These are phyloP conservation scores for Argentina anserina DNA, from an alignment of 306 rosid species.

Conservation along the genomic window DNA sequence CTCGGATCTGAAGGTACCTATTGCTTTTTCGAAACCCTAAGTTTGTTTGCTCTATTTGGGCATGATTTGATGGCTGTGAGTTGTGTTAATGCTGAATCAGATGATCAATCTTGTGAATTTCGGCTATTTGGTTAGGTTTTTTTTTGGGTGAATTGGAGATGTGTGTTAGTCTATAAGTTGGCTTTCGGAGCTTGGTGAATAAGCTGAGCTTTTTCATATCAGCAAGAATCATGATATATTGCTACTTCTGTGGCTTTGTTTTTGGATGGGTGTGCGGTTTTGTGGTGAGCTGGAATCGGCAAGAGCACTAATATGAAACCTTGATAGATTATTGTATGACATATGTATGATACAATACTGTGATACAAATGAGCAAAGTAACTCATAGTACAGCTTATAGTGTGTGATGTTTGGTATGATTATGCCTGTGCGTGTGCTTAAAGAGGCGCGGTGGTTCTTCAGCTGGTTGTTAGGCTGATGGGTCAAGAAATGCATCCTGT, in stretches of 20 bases:
- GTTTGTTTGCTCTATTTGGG: slow-evolving; percentile 3
- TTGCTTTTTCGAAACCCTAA: slow-evolving; percentile 34
- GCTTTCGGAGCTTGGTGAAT: background rate
- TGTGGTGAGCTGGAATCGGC: background rate
- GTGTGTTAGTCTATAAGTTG: background rate
- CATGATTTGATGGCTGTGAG: background rate
- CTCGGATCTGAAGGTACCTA: slow-evolving; percentile 72
- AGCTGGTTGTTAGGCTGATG: background rate
- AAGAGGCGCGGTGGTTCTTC: background rate
- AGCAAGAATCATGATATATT: background rate
- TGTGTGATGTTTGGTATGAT: background rate
- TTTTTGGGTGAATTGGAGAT: background rate
- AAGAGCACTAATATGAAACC: background rate
- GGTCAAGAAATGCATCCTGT: background rate
- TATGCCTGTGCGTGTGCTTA: background rate
- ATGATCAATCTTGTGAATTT: background rate
- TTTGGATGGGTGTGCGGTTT: background rate
- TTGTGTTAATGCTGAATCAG: background rate
- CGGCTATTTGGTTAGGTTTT: slow-evolving; percentile 2
- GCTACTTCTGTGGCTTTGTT: background rate
- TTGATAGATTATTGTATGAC: background rate
- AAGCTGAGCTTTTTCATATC: background rate
- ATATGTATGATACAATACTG: too few relatives aligned
- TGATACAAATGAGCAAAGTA: too few relatives aligned
- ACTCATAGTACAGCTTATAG: background rate